phyloP scores from a whole-genome alignment of 257 asterid species.

The Scutellaria baicalensis region DNA sequence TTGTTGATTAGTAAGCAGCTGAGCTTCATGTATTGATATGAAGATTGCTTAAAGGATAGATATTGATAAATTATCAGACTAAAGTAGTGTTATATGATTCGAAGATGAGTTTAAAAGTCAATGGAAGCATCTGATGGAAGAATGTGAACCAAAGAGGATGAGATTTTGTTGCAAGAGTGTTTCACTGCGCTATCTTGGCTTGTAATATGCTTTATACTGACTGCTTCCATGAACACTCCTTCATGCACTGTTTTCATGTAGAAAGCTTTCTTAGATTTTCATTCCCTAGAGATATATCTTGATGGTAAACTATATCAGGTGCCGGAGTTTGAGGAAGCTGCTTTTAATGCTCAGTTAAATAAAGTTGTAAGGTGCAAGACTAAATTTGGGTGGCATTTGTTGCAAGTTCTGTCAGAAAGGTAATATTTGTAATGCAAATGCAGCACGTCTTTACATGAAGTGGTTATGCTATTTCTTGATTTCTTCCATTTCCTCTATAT shows the following conservation, averaged over 20 bases:
- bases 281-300: background rate
- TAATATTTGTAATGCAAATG: conserved; percentile 11
- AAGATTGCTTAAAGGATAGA: background rate
- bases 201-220: background rate
- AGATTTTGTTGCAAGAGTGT: background rate
- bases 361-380: conserved; percentile 80
- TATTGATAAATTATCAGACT: background rate
- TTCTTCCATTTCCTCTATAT: conserved; percentile 12
- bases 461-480: conserved; percentile 13
- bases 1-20: background rate
- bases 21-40: background rate
- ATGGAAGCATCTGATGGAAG: background rate
- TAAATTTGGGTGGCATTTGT: conserved; percentile 88
- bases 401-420: conserved; percentile 98
- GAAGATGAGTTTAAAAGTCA: background rate
- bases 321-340: conserved; percentile 96
- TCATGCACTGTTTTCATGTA: background rate
- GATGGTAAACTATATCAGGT: conserved; percentile 46
- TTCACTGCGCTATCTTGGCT: background rate
- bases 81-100: background rate
- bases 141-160: background rate
- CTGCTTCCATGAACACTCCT: background rate
- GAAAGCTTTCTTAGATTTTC: conserved; percentile 3
- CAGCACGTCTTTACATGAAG: conserved; percentile 5
- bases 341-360: conserved; percentile 71